Evolutionary conservation across 331 rosid species (phyloP).

Genomic region (Quercus tomentella): DNA sequence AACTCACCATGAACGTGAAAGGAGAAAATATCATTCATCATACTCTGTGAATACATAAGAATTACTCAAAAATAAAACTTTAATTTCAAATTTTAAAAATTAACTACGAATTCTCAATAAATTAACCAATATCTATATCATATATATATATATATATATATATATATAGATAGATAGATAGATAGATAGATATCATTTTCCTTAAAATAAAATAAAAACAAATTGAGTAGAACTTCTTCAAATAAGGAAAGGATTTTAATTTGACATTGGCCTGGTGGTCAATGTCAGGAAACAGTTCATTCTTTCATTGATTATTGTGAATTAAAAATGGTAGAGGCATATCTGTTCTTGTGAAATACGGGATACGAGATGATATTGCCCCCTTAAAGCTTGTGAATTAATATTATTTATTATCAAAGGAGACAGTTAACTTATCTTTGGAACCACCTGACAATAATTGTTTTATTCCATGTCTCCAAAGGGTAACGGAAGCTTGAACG

Average conservation of each 20-base stretch:
- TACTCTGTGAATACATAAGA: accelerated
- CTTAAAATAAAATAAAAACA: neutral
- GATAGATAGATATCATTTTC: too few species aligned
- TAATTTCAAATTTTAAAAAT: too few species aligned
- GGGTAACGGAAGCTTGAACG: neutral
- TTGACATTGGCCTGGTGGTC: neutral
- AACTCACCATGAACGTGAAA: accelerated
- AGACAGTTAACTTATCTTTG: neutral
- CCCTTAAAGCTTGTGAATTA: neutral
- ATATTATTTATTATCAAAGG: neutral
- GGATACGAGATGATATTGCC: neutral
- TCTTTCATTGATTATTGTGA: neutral
- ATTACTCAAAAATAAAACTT: too few species aligned
- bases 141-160: too few species aligned
- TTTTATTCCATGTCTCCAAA: conserved; percentile 8
- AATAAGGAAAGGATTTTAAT: neutral
- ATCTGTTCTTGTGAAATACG: conserved; percentile 17
- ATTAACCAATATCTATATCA: too few species aligned
- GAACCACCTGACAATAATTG: conserved; percentile 12
- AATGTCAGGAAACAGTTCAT: neutral
- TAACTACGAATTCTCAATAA: too few species aligned
- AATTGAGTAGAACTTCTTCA: neutral
- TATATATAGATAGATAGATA: too few species aligned
- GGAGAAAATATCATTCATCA: accelerated
- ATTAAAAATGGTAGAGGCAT: neutral